Base-by-base conservation (phyloP, 495 filamentous ascomycete species). In the Acidiella bohemica region DNA sequence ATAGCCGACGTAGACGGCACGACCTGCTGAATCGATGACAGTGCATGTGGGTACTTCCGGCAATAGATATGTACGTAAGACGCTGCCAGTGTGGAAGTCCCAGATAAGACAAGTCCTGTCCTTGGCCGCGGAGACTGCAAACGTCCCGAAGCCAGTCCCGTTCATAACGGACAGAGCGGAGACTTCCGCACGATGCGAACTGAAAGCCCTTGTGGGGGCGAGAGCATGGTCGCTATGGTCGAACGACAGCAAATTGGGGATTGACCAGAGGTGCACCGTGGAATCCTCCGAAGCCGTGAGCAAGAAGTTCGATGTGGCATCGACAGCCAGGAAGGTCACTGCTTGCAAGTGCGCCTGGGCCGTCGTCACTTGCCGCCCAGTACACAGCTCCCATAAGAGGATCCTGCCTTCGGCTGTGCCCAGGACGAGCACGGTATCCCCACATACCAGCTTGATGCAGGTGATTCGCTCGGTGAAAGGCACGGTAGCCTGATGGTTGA, bases 371-470 rank as follows among this genome's bases (percentile, higher is more conserved):
- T 86, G 79, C 53, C 90, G 72, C 23, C 88, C 90, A 20, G 84
- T 92, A 63, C 67, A 49, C 54, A 90, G 84, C 81, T 97, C 90
- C 90, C 90, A 97, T 9, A 92, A 58, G 51, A 92, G 80, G 41
- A 96, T 54, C 36, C 86, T 75, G 12, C 90, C 90, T 42, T 82
- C 81, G 31, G 79, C 76, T 1, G 84, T 90, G n/a, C 90, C 90
- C 33, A 93, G 56, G 42, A 86, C 66, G 41, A 97, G 61, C 27
- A 90, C 68, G 49, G 68, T 60, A 66, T 63, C 41, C 56, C 68
- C 54, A 23, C 66, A 67, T n/a, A 70, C 73, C 16, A 78, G 56
- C 5, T 70, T 63, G 43, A 88, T 59, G 63, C 80, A 82, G 49
- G 70, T 80, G 54, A 90, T 84, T 50, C 78, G 73, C 61, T 93